phyloP scores from a whole-genome alignment of 192 early-diverging fungal species.

The Phycomyces nitens region DNA sequence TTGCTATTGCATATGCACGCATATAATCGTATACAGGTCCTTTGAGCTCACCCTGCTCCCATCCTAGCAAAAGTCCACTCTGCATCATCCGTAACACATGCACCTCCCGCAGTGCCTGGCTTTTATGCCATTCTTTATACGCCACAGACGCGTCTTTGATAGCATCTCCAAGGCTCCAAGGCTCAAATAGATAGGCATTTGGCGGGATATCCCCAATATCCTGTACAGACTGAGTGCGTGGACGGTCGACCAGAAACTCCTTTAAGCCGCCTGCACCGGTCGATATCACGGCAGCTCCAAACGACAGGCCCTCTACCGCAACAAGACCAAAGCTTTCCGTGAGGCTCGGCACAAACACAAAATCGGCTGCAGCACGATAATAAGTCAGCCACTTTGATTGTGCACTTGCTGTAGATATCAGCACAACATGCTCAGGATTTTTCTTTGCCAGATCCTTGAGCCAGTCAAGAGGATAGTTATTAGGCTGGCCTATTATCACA shows the following conservation, averaged over 20 bases:
- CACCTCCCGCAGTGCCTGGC: constrained; percentile 27
- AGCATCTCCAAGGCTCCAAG: constrained; percentile 22
- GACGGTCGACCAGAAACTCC: constrained; percentile 51
- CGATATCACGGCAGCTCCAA: constrained; percentile 50
- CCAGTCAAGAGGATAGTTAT: constrained; percentile 44
- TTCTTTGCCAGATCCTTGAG: constrained; percentile 33
- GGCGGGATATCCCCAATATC: constrained; percentile 5
- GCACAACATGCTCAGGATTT: constrained; percentile 36
- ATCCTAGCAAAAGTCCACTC: constrained; percentile 42
- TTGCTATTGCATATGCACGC: constrained; percentile 35
- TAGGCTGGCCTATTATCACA: constrained; percentile 53
- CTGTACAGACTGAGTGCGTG: not conserved
- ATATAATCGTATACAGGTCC: constrained; percentile 47
- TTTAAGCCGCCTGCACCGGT: constrained; percentile 48
- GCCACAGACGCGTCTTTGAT: constrained; percentile 33
- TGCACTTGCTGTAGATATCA: constrained; percentile 37
- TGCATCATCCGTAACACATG: constrained; percentile 38
- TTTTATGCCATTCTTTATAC: constrained; percentile 20
- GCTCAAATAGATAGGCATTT: constrained; percentile 38
- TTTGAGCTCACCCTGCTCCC: constrained; percentile 30
- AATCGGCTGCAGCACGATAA: constrained; percentile 52
- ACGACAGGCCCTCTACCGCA: constrained; percentile 53
- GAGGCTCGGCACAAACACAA: constrained; percentile 48
- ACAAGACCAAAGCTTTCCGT: constrained; percentile 56
- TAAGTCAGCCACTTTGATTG: constrained; percentile 45